Base-by-base conservation (phyloP, 1,284 basidiomycete species). In the Malassezia caprae region DNA sequence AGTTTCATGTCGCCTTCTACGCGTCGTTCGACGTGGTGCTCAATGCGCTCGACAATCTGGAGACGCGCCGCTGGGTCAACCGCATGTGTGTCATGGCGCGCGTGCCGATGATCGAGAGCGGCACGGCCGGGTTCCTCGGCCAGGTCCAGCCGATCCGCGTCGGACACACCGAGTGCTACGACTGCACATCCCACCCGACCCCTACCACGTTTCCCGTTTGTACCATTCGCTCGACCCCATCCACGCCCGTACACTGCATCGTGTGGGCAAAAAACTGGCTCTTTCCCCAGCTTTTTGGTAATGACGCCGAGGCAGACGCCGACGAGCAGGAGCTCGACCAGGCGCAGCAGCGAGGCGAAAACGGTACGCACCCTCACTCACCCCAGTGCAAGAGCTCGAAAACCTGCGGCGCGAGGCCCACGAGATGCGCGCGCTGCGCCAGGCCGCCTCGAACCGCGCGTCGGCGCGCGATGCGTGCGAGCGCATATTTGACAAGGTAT, bases 211-310 rank as follows among this genome's bases (percentile, higher is more conserved):
- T 89, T 73, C 93, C 94, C 0, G 91, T 98, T 2, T 99, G 94
- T 77, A 99, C 94, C 0, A 98, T 99, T 66, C 85, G 94, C 43
- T 90, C 90, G 1, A 98, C 94, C 0, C 94, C 94, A 0, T 90
- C 87, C 51, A 90, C 93, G 60, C 90, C 94, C 0, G 94, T 98
- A 46, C 94, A 99, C 72, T 98, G 91, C 72, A 96, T 98, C 53
- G 93, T 96, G 0, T 99, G 94, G 94, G 90, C 89, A 28, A 99
- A 98, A 76, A 91, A 84, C 64, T 98, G 96, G 78, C 83, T 98
- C n/a, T 83, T 98, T 64, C 84, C 54, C 0, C n/a, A 96, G 76
- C 76, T 96, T 6, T 96, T 94, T 67, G 93, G 93, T 1, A 39
- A 39, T 19, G 37, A 39, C 37, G 62, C 67, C 3, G 86, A 90